Percentiles rank a stretch among this genome's conserved stretches.
phyloP scores from a whole-genome alignment of 805 yeast species.

The Saccharomycopsis sp. region DNA sequence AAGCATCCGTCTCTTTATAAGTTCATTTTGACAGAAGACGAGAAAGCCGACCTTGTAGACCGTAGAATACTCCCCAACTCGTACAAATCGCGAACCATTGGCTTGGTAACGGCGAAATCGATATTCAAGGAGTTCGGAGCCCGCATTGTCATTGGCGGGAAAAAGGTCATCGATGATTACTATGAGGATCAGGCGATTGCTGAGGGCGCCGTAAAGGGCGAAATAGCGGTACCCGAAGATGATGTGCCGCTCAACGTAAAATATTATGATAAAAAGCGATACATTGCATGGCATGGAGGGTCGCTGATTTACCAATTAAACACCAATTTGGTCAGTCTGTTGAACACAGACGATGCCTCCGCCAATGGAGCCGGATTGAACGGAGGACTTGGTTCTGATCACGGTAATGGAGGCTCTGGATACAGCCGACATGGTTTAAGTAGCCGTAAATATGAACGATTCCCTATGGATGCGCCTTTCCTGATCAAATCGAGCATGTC shows the following conservation, averaged over 20 bases:
- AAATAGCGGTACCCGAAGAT: constrained; percentile 58
- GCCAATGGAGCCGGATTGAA: background rate
- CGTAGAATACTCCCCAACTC: constrained; percentile 81
- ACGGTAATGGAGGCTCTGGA: background rate
- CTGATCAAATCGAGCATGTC: constrained; percentile 11
- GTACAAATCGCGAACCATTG: constrained; percentile 85
- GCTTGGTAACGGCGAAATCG: constrained; percentile 86
- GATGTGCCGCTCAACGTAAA: constrained; percentile 35
- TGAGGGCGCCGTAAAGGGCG: constrained; percentile 58
- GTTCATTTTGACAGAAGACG: constrained; percentile 67
- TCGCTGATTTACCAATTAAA: constrained; percentile 32
- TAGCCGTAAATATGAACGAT: constrained; percentile 6
- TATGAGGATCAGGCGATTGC: constrained; percentile 50
- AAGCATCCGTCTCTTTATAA: constrained; percentile 71
- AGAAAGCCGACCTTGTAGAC: constrained; percentile 75
- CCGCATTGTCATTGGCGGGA: constrained; percentile 71
- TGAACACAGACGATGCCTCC: background rate
- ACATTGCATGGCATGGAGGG: constrained; percentile 44
- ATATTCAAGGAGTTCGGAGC: constrained; percentile 92
- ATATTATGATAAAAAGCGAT: constrained; percentile 39
- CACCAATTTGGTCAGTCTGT: background rate
- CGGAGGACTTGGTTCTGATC: background rate
- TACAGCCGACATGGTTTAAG: constrained; percentile 2
- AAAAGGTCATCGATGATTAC: constrained; percentile 79
- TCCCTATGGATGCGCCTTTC: constrained; percentile 16